Evolutionary conservation across 148 eudicot species (phyloP).

Genomic region (Mesembryanthemum crystallinum): DNA sequence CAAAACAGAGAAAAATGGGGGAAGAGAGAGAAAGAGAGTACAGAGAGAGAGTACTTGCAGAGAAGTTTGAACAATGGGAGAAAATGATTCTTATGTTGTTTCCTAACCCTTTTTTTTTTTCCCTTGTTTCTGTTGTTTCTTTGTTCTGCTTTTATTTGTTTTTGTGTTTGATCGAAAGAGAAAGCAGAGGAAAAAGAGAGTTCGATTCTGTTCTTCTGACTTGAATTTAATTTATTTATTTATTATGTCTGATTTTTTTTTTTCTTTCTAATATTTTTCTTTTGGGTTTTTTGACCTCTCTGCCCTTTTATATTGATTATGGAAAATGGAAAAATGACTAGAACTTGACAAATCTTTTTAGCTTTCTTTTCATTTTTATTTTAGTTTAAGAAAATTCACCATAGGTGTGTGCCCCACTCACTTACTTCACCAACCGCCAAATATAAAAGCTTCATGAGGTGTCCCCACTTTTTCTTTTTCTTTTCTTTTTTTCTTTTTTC

Average conservation of each 20-base stretch:
- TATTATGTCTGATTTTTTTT: background rate
- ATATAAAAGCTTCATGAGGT: background rate
- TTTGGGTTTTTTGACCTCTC: background rate
- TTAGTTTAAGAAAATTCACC: background rate
- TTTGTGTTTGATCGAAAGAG: background rate
- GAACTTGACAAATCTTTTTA: background rate
- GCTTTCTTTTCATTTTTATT: background rate
- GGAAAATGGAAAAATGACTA: background rate
- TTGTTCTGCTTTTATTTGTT: background rate
- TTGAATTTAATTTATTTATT: too few species aligned
- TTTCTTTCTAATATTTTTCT: background rate
- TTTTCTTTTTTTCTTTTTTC: background rate
- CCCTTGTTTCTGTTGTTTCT: background rate
- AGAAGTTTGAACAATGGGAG: background rate
- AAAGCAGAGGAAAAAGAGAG: too few species aligned
- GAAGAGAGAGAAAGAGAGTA: background rate
- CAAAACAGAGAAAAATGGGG: background rate
- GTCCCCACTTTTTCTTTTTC: too few species aligned
- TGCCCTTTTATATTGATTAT: background rate
- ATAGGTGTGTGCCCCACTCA: background rate
- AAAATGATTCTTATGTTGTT: background rate
- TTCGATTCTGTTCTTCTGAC: too few species aligned
- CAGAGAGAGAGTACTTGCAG: constrained; percentile 1
- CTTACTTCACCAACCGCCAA: background rate
- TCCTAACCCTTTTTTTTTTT: background rate